Conservation (phyloP, 176 grass and related monocot genomes). For the Triticum aestivum region DNA sequence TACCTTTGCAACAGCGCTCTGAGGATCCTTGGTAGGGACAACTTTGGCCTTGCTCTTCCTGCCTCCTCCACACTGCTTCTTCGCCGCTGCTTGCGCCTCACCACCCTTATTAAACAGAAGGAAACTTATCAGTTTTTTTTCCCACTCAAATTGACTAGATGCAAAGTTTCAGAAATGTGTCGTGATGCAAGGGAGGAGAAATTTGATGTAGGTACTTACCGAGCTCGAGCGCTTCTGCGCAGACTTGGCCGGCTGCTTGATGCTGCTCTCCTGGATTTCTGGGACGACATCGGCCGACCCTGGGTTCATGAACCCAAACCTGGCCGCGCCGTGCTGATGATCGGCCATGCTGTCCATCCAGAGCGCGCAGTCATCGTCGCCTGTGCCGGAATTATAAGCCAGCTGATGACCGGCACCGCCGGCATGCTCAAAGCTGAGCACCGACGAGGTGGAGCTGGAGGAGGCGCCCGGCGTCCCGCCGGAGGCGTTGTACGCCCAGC, state of each 20-base stretch:
- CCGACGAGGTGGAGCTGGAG: conserved; percentile 71
- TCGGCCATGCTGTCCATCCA: conserved; percentile 73
- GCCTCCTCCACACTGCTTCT: conserved; percentile 66
- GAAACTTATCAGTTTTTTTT: too few relatives aligned
- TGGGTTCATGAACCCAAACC: conserved; percentile 45
- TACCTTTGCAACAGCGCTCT: conserved; percentile 86
- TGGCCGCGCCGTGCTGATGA: conserved; percentile 27
- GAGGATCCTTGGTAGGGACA: conserved; percentile 57
- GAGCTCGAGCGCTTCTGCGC: conserved; percentile 45
- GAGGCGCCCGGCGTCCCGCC: conserved; percentile 24
- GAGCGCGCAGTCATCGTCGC: conserved; percentile 54
- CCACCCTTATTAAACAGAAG: neutral
- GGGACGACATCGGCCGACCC: conserved; percentile 13
- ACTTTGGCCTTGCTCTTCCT: conserved; percentile 76
- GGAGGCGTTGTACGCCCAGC: conserved; percentile 18
- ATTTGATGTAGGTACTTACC: conserved; percentile 1
- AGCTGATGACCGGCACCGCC: conserved; percentile 16
- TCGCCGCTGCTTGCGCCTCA: conserved; percentile 43
- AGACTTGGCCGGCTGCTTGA: conserved; percentile 32
- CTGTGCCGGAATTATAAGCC: neutral
- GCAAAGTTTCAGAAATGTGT: too few relatives aligned
- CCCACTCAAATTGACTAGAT: too few relatives aligned
- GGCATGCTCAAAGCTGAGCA: conserved; percentile 80
- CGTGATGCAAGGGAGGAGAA: neutral
- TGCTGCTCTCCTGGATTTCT: conserved; percentile 32